phyloP scores from a whole-genome alignment of 495 filamentous ascomycete species.

The Aspergillus carlsbadensis region DNA sequence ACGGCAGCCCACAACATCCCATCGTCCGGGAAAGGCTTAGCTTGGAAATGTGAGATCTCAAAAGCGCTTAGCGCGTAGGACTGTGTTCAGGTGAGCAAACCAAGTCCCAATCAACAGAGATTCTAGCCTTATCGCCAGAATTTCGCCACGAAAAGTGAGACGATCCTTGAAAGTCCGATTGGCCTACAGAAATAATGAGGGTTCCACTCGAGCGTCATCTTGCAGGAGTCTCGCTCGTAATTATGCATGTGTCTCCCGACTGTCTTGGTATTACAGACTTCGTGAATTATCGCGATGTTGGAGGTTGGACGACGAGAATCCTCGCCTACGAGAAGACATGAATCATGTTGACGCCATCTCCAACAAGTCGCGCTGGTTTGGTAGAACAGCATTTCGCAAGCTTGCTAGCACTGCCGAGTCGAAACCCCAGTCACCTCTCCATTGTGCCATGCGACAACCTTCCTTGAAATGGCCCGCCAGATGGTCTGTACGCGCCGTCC shows the following conservation, averaged over 20 bases:
- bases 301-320: background rate
- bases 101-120: conserved; percentile 8
- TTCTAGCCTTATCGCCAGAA: conserved; percentile 11
- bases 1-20: conserved; percentile 3
- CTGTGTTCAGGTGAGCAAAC: conserved; percentile 17
- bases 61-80: background rate
- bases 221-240: conserved; percentile 2
- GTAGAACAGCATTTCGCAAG: conserved; percentile 53
- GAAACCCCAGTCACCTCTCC: conserved; percentile 74
- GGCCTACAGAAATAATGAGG: conserved; percentile 12
- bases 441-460: conserved; percentile 65
- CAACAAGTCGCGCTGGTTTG: conserved; percentile 1
- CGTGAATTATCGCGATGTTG: background rate
- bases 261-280: conserved; percentile 11
- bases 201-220: conserved; percentile 7
- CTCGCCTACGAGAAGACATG: background rate
- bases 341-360: background rate
- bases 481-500: conserved; percentile 63
- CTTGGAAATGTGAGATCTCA: background rate
- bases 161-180: background rate
- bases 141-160: conserved; percentile 11
- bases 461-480: conserved; percentile 68
- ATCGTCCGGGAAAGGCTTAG: background rate
- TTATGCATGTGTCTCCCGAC: background rate
- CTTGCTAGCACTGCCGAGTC: conserved; percentile 55